Base-by-base conservation (phyloP, 768 basidiomycete species). In the Boletus tylopilopsis region DNA sequence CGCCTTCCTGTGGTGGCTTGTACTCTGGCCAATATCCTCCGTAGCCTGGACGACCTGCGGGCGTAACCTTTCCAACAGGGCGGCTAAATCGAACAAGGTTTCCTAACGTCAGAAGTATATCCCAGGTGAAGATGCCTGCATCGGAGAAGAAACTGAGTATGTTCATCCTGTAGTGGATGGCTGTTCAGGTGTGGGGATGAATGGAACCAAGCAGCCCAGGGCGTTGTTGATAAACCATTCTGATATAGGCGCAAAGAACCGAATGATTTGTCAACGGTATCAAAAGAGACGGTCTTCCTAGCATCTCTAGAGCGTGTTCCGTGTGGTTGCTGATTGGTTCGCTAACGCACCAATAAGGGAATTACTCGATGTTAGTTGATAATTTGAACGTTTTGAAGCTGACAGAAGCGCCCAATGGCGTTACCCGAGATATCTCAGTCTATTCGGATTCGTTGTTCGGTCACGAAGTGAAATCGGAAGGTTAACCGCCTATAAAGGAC, bases 11-110 rank as follows among this genome's bases (percentile, higher is more conserved):
- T 13, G 86, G 78, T 0, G 82, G 64, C 8, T 76, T 68, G 55
- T 73, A 89, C 60, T 82, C 78, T 8, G 87, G 85, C 87, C 87
- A 90, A 46, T 74, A 60, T 1, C 85, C 84, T 25, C 71, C 76
- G 21, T 67, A 74, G 2, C 82, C 84, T 7, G 78, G 76, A 42
- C 73, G 68, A 2, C 80, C 81, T 41, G 68, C 60, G 6, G 78
- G 79, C 0, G 76, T 76, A 34, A 85, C 80, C 24, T 73, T 66
- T 4, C 84, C 84, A 7, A 71, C 62, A 32, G 73, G 72, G 13
- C 72, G 71, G 5, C 33, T 45, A 9, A 34, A 38, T 10, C n/a
- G 18, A 9, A 57, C 35, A 22, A 57, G 27, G 29, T 57, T 57
- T 13, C 56, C 57, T 15, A 57, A 18, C 2, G 52, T 54, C 24